Conservation (phyloP, 305 asterid genomes). For the Fraxinus latifolia region DNA sequence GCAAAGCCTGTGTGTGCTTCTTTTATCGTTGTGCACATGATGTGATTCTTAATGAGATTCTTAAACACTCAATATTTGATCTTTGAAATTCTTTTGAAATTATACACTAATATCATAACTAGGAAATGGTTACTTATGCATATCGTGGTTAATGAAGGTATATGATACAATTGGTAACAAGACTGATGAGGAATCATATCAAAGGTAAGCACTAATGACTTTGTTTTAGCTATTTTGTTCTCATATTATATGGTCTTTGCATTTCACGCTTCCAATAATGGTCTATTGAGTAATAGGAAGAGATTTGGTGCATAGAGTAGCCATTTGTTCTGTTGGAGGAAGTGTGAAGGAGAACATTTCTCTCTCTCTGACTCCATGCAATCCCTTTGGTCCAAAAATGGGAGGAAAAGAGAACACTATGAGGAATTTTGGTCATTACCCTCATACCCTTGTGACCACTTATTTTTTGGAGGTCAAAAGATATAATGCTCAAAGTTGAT, state of each 20-base stretch:
- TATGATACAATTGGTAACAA: slow-evolving; percentile 87
- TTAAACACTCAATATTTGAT: neutral
- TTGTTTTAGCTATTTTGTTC: slow-evolving; percentile 20
- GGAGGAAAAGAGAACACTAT: neutral
- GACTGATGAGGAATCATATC: slow-evolving; percentile 67
- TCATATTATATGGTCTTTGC: slow-evolving; percentile 19
- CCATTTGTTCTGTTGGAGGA: slow-evolving; percentile 11
- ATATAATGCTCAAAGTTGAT: neutral
- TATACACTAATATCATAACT: slow-evolving; percentile 7
- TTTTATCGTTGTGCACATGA: neutral
- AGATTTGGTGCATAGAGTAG: slow-evolving; percentile 9
- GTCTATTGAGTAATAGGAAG: slow-evolving; percentile 5
- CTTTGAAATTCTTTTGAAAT: slow-evolving; percentile 10
- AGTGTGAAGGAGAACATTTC: neutral
- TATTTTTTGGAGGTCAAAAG: neutral
- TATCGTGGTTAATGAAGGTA: slow-evolving; percentile 58
- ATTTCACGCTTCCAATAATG: slow-evolving; percentile 13
- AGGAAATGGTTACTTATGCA: slow-evolving; percentile 24
- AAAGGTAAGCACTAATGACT: slow-evolving; percentile 47
- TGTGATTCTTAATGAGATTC: neutral
- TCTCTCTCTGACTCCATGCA: neutral
- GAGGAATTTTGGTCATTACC: neutral
- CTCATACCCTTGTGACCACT: neutral
- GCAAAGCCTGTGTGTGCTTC: neutral
- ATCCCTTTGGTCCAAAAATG: slow-evolving; percentile 8